A percentile compares a stretch with the other conserved stretches of the same genome.
phyloP scores from a whole-genome alignment of 2,329 filamentous ascomycete genomes.

The Ambrosiella xylebori region DNA sequence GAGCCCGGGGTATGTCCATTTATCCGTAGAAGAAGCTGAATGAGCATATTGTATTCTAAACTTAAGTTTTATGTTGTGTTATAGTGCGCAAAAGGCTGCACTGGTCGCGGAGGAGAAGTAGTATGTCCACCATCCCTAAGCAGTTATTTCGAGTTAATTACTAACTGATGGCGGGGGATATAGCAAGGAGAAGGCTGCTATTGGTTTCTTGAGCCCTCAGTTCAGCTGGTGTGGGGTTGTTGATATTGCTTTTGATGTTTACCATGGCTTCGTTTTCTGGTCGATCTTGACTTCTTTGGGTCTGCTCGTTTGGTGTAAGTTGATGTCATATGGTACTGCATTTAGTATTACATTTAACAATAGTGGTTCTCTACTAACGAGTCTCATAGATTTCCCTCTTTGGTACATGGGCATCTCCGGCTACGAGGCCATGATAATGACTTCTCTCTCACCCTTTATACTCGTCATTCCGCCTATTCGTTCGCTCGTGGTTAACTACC shows the following conservation, averaged over 20 bases:
- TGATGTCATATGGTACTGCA: not conserved
- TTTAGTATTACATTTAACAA: not conserved
- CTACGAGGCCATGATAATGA: constrained; percentile 80
- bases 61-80: not conserved
- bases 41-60: not conserved
- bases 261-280: constrained; percentile 96
- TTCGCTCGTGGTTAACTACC: constrained; percentile 47
- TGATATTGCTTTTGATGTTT: constrained; percentile 74
- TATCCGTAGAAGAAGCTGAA: constrained; percentile 39
- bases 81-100: constrained; percentile 11
- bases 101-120: constrained; percentile 9
- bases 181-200: constrained; percentile 61
- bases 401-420: constrained; percentile 99
- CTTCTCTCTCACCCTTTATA: constrained; percentile 62
- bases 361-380: not conserved
- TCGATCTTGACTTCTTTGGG: constrained; percentile 80
- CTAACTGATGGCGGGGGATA: not conserved
- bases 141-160: not conserved
- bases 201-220: constrained; percentile 48
- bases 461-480: constrained; percentile 56
- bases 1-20: constrained; percentile 96
- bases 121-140: constrained; percentile 18
- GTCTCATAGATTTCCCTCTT: constrained; percentile 61
- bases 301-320: constrained; percentile 82
- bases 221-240: constrained; percentile 62